Base-by-base conservation (phyloP, 164 flowering plant genomes). In the Magnolia changhungtana region DNA sequence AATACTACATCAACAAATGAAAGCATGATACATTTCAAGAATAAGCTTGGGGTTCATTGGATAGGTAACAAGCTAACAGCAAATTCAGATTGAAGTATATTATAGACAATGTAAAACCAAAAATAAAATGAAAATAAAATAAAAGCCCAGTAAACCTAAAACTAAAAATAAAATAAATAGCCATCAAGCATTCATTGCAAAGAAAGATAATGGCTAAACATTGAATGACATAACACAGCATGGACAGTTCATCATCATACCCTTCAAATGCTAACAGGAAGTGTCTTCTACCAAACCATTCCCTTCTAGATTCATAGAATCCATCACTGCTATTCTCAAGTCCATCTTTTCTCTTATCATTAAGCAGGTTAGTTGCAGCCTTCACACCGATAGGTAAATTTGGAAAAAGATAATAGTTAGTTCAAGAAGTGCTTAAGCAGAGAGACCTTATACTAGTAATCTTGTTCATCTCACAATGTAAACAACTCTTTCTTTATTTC, bases 231-330 rank as follows among this genome's bases (percentile, higher is more conserved):
- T 65, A 24, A 20, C 9, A 8, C 19, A 68, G 7, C 8, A 68
- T 29, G 31, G 71, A 29, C 45, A 50, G 37, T 50, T 37, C 77
- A 45, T 55, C 61, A 67, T 50, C 81, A 77, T 88, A 95, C 99
- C 95, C 87, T 85, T 92, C 97, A 88, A 85, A 81, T 78, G 99
- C 99, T 82, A 96, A 81, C 71, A 92, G 82, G 74, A 86, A 91
- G 77, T 96, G 98, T 67, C 96, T 88, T 76, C 88, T 92, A 79
- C 98, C 98, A 87, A 96, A 77, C 98, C 99, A 94, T 78, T 94
- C 99, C 82, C 99, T 90, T 82, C 80, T 94, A 49, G 99, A 92
- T 78, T 96, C 98, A 82, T 89, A 96, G 78, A 96, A 96, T 18
- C 98, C 98, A 85, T 87, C 93, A 87, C 73, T 76, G 29, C 86